Evolutionary conservation across 1,139 yeast genomes (phyloP).

Genomic region (Taiozyma sp.): DNA sequence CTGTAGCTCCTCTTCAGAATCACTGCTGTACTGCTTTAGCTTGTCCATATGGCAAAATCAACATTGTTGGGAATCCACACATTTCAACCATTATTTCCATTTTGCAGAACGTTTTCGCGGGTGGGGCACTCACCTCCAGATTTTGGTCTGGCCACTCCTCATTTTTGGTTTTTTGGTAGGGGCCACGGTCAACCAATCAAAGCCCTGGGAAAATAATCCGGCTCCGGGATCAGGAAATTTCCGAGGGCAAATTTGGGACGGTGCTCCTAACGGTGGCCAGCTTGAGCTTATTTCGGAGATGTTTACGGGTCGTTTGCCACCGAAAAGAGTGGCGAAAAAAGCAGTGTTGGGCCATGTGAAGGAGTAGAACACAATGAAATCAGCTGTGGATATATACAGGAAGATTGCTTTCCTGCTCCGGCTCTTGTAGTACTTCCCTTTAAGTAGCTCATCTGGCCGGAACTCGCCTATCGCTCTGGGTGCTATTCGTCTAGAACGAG

Average conservation of each 20-base stretch:
- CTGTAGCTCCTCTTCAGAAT: conserved; percentile 3
- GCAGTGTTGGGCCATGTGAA: too few species aligned
- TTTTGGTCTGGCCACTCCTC: not conserved
- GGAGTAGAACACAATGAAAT: too few species aligned
- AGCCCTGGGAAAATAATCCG: conserved; percentile 10
- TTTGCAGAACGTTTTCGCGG: not conserved
- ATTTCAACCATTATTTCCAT: not conserved
- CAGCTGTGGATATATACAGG: not conserved
- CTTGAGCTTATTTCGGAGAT: not conserved
- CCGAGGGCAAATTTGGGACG: not conserved
- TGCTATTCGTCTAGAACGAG: not conserved
- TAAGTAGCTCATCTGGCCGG: not conserved
- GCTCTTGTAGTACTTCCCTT: not conserved
- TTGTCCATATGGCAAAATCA: conserved; percentile 3
- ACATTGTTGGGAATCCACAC: too few species aligned
- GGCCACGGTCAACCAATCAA: conserved; percentile 6
- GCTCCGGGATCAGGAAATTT: conserved; percentile 8
- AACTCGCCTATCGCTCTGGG: not conserved
- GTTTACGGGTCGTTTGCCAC: not conserved
- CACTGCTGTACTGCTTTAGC: conserved; percentile 8
- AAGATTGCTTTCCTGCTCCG: not conserved
- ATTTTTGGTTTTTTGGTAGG: not conserved
- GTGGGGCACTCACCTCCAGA: too few species aligned
- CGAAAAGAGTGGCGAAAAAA: not conserved
- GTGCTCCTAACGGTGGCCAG: not conserved